Evolutionary conservation across 2,329 filamentous ascomycete species (phyloP), one percentile per base, ranked within the genome.

Genomic region (Alternaria viburni): DNA sequence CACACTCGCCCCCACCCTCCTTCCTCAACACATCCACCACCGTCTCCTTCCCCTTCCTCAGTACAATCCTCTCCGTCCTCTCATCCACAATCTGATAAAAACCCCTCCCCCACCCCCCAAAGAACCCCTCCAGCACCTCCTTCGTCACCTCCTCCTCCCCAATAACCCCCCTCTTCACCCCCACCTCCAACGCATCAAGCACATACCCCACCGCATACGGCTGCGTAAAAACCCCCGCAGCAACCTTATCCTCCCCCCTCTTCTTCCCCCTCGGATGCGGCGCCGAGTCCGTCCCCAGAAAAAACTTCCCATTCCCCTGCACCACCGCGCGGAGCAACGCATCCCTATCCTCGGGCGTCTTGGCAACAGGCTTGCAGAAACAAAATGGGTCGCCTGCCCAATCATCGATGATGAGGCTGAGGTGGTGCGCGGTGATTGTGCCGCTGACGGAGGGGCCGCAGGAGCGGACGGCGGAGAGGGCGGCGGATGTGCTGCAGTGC

Each of bases 381-480:
- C 90, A 88, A 87, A 95, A 89, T 75, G 93, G 86, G 72, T 91
- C 87, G 57, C 84, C 83, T 5, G 82, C 82, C 83, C 90, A 91
- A 71, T 93, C 89, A 72, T 96, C 91, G 15, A 92, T 89, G 12
- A 91, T 93, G 30, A 97, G 85, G 69, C 88, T 93, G 21, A 97
- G 84, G 74, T 97, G 93, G 75, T 97, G 93, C 3, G 93, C 92
- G 0, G 93, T 97, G 69, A 97, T 93, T 10, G 92, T 95, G 5
- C 86, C 90, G 0, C 87, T 90, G 23, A 97, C 95, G 4, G 87
- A 91, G 17, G 90, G 87, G 0, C 93, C 93, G 74, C 93, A 96
- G 13, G 87, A 83, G 68, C 87, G 86, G 36, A 97, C 94, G 1
- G 93, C 90, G 66, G 91, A 88, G 5, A 97, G 84, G 0, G 93